These are phyloP conservation scores for Candida lessepsii DNA, from an alignment of 805 yeast species.

Conservation along the genomic window DNA sequence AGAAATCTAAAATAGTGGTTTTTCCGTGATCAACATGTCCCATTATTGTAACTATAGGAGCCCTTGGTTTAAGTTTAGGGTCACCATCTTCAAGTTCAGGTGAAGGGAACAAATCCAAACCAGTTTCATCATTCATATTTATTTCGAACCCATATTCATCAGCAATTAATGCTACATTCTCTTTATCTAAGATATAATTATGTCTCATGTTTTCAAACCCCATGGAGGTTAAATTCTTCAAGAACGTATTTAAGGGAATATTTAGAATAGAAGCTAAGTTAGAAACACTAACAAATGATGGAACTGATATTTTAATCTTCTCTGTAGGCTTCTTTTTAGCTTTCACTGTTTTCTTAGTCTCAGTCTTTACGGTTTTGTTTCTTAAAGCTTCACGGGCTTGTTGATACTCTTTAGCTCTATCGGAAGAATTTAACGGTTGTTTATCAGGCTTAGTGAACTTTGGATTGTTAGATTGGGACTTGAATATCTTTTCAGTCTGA, in stretches of 20 bases:
- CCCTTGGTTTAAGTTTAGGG: slow-evolving; percentile 54
- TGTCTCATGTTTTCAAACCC: slow-evolving; percentile 75
- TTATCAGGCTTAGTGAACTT: background rate
- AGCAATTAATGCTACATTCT: slow-evolving; percentile 81
- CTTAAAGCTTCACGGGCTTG: slow-evolving; percentile 14
- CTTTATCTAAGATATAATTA: slow-evolving; percentile 80
- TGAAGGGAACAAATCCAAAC: slow-evolving; percentile 57
- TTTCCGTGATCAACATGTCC: slow-evolving; percentile 99
- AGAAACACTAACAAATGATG: slow-evolving; percentile 75
- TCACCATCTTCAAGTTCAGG: slow-evolving; percentile 40
- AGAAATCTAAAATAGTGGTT: slow-evolving; percentile 85
- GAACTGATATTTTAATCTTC: slow-evolving; percentile 47
- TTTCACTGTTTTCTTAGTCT: background rate
- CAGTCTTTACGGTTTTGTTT: background rate
- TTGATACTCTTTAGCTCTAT: slow-evolving; percentile 7
- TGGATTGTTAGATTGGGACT: background rate
- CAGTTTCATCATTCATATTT: slow-evolving; percentile 50
- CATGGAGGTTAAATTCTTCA: slow-evolving; percentile 55
- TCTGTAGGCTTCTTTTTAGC: slow-evolving; percentile 8
- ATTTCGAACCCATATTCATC: slow-evolving; percentile 83
- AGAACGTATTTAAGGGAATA: slow-evolving; percentile 60
- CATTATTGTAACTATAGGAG: slow-evolving; percentile 97
- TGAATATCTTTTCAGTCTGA: too few species aligned
- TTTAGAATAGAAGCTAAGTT: slow-evolving; percentile 72
- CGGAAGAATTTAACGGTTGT: background rate